Conservation (phyloP, 2,329 filamentous ascomycete species). For the Sporothrix protearum region DNA sequence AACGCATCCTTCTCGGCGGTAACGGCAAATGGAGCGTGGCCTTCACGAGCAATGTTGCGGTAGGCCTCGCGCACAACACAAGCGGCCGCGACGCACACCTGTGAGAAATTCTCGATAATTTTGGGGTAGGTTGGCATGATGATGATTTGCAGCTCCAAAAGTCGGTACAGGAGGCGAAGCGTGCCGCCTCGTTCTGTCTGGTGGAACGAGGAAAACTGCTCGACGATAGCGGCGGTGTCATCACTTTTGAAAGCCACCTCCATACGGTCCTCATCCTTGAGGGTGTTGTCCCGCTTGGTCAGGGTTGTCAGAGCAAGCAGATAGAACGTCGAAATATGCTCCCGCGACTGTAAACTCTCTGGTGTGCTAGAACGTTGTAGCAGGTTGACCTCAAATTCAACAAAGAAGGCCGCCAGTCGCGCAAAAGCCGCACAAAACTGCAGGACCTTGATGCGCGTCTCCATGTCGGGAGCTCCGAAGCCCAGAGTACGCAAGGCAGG, state of each 20-base stretch:
- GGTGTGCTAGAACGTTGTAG: slow-evolving; percentile 32
- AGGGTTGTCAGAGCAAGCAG: slow-evolving; percentile 45
- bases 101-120: slow-evolving; percentile 43
- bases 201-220: slow-evolving; percentile 41
- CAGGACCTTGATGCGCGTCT: slow-evolving; percentile 36
- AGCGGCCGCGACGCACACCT: slow-evolving; percentile 38
- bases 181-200: slow-evolving; percentile 38
- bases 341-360: slow-evolving; percentile 37
- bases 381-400: slow-evolving; percentile 47
- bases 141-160: slow-evolving; percentile 42
- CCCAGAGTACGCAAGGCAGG: slow-evolving; percentile 20
- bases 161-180: slow-evolving; percentile 42
- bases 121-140: slow-evolving; percentile 47
- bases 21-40: not conserved
- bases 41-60: slow-evolving; percentile 28
- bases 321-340: slow-evolving; percentile 45
- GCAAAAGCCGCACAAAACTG: slow-evolving; percentile 44
- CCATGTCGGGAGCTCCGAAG: slow-evolving; percentile 24
- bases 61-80: slow-evolving; percentile 36
- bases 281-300: slow-evolving; percentile 30
- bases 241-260: slow-evolving; percentile 14
- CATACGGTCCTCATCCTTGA: slow-evolving; percentile 33
- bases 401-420: slow-evolving; percentile 50
- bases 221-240: slow-evolving; percentile 42
- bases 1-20: slow-evolving; percentile 25